A percentile compares a stretch with the other conserved stretches of the same genome.
Evolutionary conservation across 2,329 filamentous ascomycete species (phyloP).

Genomic region (Boeremia lycopersici): DNA sequence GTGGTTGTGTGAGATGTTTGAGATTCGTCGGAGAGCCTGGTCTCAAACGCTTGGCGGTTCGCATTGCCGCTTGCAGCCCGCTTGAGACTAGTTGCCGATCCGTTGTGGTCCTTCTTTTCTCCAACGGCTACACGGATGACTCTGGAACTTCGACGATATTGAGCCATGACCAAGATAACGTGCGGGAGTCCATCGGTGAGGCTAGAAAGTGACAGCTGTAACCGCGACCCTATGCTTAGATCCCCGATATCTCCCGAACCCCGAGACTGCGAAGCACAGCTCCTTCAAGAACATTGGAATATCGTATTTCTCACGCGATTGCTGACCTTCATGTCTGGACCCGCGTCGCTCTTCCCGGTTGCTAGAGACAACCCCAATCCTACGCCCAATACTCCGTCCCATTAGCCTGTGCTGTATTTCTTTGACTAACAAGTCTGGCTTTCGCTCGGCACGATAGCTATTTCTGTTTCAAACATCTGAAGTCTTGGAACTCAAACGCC

Average conservation of each 20-base stretch:
- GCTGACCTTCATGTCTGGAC: neutral
- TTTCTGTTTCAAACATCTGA: conserved; percentile 34
- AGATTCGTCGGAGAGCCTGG: conserved; percentile 33
- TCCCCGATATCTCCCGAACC: conserved; percentile 8
- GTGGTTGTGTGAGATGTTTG: conserved; percentile 33
- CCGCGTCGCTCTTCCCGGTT: neutral
- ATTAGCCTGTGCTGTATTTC: neutral
- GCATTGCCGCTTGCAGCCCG: conserved; percentile 24
- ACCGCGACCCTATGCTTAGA: conserved; percentile 9
- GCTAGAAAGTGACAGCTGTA: conserved; percentile 26
- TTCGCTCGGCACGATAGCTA: conserved; percentile 5
- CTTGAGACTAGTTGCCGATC: conserved; percentile 9
- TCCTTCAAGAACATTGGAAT: neutral
- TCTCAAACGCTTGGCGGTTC: conserved; percentile 32
- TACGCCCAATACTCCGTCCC: neutral
- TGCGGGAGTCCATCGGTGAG: conserved; percentile 14
- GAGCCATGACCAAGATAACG: conserved; percentile 6
- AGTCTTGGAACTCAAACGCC: conserved; percentile 35
- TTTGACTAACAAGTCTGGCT: neutral
- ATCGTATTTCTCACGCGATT: neutral
- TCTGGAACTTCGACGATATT: conserved; percentile 2
- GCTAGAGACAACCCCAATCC: neutral
- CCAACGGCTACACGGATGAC: conserved; percentile 3
- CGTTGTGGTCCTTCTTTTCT: conserved; percentile 1
- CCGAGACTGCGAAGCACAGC: conserved; percentile 8